A percentile compares a stretch with the other conserved stretches of the same genome.
Conservation (phyloP, 2,329 filamentous ascomycete species). For the Alternaria longipes region DNA sequence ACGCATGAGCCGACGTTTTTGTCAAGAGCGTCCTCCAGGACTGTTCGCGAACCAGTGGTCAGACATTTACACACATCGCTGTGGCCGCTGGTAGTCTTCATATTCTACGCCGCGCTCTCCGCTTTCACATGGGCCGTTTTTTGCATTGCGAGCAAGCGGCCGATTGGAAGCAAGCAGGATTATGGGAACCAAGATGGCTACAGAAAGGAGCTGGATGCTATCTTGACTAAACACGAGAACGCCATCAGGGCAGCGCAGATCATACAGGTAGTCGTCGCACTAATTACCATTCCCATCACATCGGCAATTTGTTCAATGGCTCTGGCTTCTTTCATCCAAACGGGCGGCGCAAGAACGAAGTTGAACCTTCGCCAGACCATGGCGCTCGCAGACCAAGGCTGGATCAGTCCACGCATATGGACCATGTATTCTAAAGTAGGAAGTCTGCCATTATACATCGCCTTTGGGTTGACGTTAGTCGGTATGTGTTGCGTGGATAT, state of each 20-base stretch:
- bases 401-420: slow-evolving; percentile 1
- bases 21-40: slow-evolving; percentile 7
- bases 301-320: slow-evolving; percentile 4
- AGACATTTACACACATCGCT: not conserved
- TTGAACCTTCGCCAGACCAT: slow-evolving; percentile 3
- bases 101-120: not conserved
- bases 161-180: slow-evolving; percentile 1
- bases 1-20: not conserved
- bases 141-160: not conserved
- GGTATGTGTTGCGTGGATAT: not conserved
- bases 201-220: not conserved
- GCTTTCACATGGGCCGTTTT: not conserved
- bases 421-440: slow-evolving; percentile 1
- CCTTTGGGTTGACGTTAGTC: slow-evolving; percentile 1
- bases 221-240: slow-evolving; percentile 4
- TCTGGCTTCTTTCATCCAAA: not conserved
- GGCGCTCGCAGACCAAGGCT: slow-evolving; percentile 8
- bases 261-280: not conserved
- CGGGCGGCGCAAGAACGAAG: not conserved
- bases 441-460: slow-evolving; percentile 2
- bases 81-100: slow-evolving; percentile 4
- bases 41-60: not conserved
- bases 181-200: not conserved
- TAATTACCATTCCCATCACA: not conserved
- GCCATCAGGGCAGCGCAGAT: not conserved